Conservation (phyloP, 495 filamentous ascomycete species). For the Trichoderma gamsii region DNA sequence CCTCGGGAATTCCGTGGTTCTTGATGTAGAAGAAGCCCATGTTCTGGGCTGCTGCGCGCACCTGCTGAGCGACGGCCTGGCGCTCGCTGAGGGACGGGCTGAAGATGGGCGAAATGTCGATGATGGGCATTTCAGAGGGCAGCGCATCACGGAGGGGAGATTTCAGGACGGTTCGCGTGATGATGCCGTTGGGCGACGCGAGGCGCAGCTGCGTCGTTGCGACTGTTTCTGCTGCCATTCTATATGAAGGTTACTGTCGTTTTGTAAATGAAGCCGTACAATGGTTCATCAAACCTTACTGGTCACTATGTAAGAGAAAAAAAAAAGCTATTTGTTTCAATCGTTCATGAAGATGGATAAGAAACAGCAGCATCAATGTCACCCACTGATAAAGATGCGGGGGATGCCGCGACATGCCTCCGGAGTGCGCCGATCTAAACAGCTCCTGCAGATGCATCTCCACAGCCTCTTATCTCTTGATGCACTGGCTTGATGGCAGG, state of each 20-base stretch:
- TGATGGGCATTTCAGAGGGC: conserved; percentile 46
- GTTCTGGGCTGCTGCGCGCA: conserved; percentile 37
- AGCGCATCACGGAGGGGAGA: conserved; percentile 34
- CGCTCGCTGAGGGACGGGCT: conserved; percentile 28
- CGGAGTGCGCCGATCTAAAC: no score
- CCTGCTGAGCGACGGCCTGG: conserved; percentile 31
- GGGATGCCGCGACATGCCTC: neutral
- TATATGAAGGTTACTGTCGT: neutral
- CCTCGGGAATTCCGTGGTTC: conserved; percentile 44
- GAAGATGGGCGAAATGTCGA: conserved; percentile 38
- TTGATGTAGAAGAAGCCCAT: conserved; percentile 48
- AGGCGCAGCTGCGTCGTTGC: conserved; percentile 31
- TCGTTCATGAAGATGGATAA: neutral
- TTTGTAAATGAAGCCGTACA: no score
- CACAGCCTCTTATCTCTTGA: no score
- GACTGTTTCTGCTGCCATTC: neutral
- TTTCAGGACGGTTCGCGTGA: conserved; percentile 32
- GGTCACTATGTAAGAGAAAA: no score
- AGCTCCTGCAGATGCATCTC: no score
- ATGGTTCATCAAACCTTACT: no score
- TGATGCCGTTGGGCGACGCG: conserved; percentile 35
- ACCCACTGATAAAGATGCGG: neutral
- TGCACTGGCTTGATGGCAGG: no score
- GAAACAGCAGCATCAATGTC: neutral
- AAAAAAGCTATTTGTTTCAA: neutral